These are phyloP conservation scores for Drechslerella stenobrocha DNA, from an alignment of 2,329 filamentous ascomycete species.

Conservation along the genomic window DNA sequence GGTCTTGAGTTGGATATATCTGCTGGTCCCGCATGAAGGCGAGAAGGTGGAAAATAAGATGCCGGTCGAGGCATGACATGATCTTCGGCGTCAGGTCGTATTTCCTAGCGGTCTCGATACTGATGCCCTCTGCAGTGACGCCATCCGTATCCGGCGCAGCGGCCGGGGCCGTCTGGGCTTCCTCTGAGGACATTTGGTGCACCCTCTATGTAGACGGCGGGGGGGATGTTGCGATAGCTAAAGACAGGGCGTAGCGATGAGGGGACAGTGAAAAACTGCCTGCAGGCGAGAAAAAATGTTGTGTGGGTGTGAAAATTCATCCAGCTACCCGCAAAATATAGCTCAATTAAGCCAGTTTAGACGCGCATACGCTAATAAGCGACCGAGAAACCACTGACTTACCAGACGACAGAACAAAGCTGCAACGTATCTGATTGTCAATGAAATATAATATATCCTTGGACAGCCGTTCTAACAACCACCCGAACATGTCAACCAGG, in stretches of 20 bases:
- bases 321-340: slow-evolving; percentile 10
- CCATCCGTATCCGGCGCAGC: slow-evolving; percentile 20
- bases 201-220: no score
- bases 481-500: neutral
- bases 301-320: slow-evolving; percentile 46
- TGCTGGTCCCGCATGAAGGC: slow-evolving; percentile 79
- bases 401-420: no score
- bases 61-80: slow-evolving; percentile 88
- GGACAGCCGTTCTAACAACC: neutral
- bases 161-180: slow-evolving; percentile 10
- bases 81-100: slow-evolving; percentile 85
- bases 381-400: neutral
- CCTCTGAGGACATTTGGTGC: slow-evolving; percentile 40
- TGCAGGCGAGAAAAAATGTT: slow-evolving; percentile 37
- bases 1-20: slow-evolving; percentile 63
- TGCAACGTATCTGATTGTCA: no score
- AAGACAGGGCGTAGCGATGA: slow-evolving; percentile 17
- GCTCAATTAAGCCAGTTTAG: slow-evolving; percentile 15
- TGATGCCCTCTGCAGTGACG: slow-evolving; percentile 29
- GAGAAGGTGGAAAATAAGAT: slow-evolving; percentile 93
- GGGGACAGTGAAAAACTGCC: slow-evolving; percentile 7
- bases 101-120: slow-evolving; percentile 56
- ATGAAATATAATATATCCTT: no score
- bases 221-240: no score
- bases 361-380: slow-evolving; percentile 26